Conservation (phyloP, 2,329 filamentous ascomycete genomes). For the Aspergillus sp. region DNA sequence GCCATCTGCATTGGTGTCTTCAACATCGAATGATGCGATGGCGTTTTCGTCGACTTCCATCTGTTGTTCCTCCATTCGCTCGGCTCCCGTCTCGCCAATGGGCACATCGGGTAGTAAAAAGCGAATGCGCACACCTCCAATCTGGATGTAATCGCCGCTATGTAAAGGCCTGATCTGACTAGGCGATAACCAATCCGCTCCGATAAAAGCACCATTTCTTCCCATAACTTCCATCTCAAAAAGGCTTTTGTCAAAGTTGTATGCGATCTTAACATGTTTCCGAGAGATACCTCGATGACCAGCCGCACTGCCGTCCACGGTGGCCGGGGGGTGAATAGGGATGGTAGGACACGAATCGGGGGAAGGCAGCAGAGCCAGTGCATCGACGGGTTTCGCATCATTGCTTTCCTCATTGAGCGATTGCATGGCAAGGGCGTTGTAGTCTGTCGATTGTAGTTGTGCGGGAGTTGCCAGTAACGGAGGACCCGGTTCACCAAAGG, state of each 20-base stretch:
- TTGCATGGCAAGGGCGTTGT: slow-evolving; percentile 42
- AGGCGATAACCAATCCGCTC: slow-evolving; percentile 43
- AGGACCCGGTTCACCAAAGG: slow-evolving; percentile 33
- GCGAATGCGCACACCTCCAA: slow-evolving; percentile 50
- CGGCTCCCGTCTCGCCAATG: slow-evolving; percentile 43
- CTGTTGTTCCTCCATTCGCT: slow-evolving; percentile 39
- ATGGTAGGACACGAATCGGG: slow-evolving; percentile 51
- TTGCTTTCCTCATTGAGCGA: slow-evolving; percentile 27
- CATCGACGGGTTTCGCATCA: slow-evolving; percentile 39
- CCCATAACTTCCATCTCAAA: slow-evolving; percentile 57
- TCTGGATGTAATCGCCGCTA: slow-evolving; percentile 54
- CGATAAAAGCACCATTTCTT: slow-evolving; percentile 52
- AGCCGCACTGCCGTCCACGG: slow-evolving; percentile 38
- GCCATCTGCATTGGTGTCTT: slow-evolving; percentile 34
- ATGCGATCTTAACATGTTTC: slow-evolving; percentile 55
- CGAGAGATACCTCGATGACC: slow-evolving; percentile 56
- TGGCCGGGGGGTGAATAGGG: slow-evolving; percentile 52
- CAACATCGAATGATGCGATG: slow-evolving; percentile 33
- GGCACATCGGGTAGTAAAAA: slow-evolving; percentile 51
- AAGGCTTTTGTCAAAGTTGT: slow-evolving; percentile 49
- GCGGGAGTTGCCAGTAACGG: slow-evolving; percentile 30
- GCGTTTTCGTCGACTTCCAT: slow-evolving; percentile 26
- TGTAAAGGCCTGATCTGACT: slow-evolving; percentile 45
- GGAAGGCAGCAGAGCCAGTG: slow-evolving; percentile 43
- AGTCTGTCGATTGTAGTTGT: slow-evolving; percentile 36